These are phyloP conservation scores for Phalaenopsis hybrid DNA, from an alignment of 116 monocot genomes.

Conservation along the genomic window DNA sequence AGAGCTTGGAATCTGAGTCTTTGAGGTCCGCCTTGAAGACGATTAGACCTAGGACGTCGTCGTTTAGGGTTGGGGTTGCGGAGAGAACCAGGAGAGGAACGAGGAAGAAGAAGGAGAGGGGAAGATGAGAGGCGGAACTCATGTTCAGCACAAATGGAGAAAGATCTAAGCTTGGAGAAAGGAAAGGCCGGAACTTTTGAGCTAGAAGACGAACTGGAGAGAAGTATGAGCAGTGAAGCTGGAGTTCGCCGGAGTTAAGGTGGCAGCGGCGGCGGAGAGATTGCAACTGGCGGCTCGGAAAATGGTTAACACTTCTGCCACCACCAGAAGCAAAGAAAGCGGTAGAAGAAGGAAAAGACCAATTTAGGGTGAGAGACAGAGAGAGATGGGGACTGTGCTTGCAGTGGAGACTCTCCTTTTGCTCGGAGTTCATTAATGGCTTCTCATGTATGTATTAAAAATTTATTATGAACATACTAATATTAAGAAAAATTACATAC, in stretches of 20 bases:
- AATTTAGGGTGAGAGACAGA: too few relatives aligned
- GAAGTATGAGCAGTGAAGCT: neutral
- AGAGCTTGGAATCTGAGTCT: slow-evolving; percentile 26
- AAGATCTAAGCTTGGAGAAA: neutral
- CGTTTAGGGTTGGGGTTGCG: slow-evolving; percentile 1
- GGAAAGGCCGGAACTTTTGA: neutral
- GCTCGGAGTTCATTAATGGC: too few relatives aligned
- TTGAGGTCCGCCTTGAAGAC: slow-evolving; percentile 44
- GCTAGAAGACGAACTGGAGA: neutral
- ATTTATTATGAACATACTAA: too few relatives aligned
- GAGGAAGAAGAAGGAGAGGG: slow-evolving; percentile 8
- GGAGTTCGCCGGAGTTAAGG: neutral
- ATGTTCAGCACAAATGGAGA: neutral
- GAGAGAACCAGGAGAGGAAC: slow-evolving; percentile 4
- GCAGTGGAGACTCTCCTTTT: too few relatives aligned
- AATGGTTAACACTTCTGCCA: neutral
- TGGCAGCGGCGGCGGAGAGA: neutral
- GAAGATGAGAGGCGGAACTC: neutral
- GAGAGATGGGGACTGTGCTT: too few relatives aligned
- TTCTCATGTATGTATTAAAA: too few relatives aligned
- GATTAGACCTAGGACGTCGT: slow-evolving; percentile 47
- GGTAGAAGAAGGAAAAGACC: too few relatives aligned
- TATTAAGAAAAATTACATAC: too few relatives aligned
- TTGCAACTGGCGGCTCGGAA: neutral
- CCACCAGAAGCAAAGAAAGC: neutral